Evolutionary conservation across 2,329 filamentous ascomycete species (phyloP), one percentile per base, ranked within the genome.

Genomic region (Fusarium equiseti): DNA sequence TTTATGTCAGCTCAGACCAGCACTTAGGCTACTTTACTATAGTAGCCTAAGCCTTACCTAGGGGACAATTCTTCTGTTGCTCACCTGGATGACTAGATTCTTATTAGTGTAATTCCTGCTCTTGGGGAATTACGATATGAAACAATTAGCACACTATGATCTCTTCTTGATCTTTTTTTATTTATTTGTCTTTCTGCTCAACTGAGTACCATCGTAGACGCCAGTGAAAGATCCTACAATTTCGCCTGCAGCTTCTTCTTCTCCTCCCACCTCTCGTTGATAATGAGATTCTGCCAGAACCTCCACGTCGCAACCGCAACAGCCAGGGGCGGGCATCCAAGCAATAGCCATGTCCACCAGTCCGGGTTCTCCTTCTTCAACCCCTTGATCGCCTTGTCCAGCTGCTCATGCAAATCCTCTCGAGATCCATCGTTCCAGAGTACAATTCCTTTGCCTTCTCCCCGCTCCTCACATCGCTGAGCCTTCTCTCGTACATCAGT

Each of bases 341-440:
- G 82, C 68, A 91, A 77, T 71, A 92, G 62, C 87, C 89, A 91
- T n/a, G 89, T 89, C 95, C 96, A 98, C 93, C 94, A 97, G 67
- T 83, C 81, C 9, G 93, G 93, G 79, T 91, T 96, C 20, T 82
- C 81, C 48, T 76, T 83, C 75, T 84, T 85, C 40, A 98, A 82
- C 65, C 86, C 85, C 6, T 75, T 77, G 83, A 98, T 89, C 10
- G 90, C 92, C 63, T 82, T 83, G 54, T 86, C 85, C 13, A 98
- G 83, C 79, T 93, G 89, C 53, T 77, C 80, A 80, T 88, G 87
- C 76, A 99, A 79, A 68, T 94, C 89, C 38, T 89, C 90, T 76
- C 85, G 90, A 49, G 89, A 89, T 4, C 88, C 89, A 81, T 98
- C 95, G 81, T 99, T 99, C 93, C 93, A 96, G 26, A 99, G 87